Evolutionary conservation across 768 basidiomycete genomes (phyloP).

Genomic region (Cytidiella melzeri): DNA sequence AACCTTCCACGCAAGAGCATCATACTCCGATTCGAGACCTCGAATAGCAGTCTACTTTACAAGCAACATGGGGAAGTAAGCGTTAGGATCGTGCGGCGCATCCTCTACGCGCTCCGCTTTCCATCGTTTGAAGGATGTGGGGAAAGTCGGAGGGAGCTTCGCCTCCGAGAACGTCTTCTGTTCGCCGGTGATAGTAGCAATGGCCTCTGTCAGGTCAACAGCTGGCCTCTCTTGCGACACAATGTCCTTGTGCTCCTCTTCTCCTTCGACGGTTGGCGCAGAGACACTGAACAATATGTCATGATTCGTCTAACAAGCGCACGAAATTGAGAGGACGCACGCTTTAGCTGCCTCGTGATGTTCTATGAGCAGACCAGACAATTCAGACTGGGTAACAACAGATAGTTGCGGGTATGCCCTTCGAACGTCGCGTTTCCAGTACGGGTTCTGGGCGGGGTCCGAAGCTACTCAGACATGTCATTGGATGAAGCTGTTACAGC

Average conservation of each 20-base stretch:
- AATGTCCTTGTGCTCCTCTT: slow-evolving; percentile 32
- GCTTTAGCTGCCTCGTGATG: slow-evolving; percentile 53
- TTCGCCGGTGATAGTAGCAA: slow-evolving; percentile 53
- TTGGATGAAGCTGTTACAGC: slow-evolving; percentile 10
- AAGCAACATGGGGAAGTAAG: slow-evolving; percentile 81
- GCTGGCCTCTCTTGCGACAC: slow-evolving; percentile 38
- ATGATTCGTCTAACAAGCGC: slow-evolving; percentile 11
- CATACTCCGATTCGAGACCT: slow-evolving; percentile 1
- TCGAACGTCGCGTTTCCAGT: slow-evolving; percentile 95
- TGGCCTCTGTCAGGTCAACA: slow-evolving; percentile 67
- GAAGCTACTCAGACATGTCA: slow-evolving; percentile 49
- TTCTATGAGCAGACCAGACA: slow-evolving; percentile 76
- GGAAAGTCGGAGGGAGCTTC: slow-evolving; percentile 70
- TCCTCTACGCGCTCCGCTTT: slow-evolving; percentile 60
- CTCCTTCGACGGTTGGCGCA: slow-evolving; percentile 37
- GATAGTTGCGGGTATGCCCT: slow-evolving; percentile 90
- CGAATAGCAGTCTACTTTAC: slow-evolving; percentile 26
- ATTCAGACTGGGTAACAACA: slow-evolving; percentile 76
- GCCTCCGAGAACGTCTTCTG: slow-evolving; percentile 55
- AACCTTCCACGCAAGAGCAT: too few species aligned
- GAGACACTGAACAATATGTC: slow-evolving; percentile 36
- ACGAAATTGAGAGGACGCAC: slow-evolving; percentile 39
- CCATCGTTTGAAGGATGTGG: slow-evolving; percentile 69
- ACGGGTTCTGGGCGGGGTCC: slow-evolving; percentile 83
- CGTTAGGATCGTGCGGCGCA: slow-evolving; percentile 76